Conservation (phyloP, 2,329 filamentous ascomycete genomes). For the Lasiodiplodia hormozganensis region DNA sequence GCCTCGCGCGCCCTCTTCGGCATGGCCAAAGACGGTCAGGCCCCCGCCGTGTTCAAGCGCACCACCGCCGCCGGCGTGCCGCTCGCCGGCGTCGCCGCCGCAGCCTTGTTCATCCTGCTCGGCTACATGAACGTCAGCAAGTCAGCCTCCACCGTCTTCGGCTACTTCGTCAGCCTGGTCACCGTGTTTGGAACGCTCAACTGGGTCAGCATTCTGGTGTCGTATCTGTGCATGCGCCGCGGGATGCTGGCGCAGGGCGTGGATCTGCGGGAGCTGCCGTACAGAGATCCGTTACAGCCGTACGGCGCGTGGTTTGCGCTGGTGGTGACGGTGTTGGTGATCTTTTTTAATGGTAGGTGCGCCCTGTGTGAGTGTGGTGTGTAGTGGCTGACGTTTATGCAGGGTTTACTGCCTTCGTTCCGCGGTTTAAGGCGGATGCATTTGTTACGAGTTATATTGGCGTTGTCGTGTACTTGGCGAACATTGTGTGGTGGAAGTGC, state of each 20-base stretch:
- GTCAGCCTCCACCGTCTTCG: constrained; percentile 66
- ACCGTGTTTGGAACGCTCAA: constrained; percentile 49
- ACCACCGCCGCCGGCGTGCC: constrained; percentile 68
- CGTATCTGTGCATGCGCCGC: constrained; percentile 45
- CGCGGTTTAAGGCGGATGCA: constrained; percentile 39
- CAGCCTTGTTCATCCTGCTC: constrained; percentile 64
- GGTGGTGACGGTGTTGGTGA: constrained; percentile 46
- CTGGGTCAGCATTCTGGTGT: constrained; percentile 47
- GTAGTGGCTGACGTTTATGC: constrained; percentile 38
- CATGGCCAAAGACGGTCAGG: constrained; percentile 76
- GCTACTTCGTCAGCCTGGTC: constrained; percentile 49
- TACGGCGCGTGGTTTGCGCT: constrained; percentile 46
- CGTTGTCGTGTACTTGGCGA: constrained; percentile 44
- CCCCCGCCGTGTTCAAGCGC: constrained; percentile 63
- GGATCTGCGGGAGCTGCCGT: constrained; percentile 45
- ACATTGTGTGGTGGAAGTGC: background rate
- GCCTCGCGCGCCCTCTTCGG: constrained; percentile 89
- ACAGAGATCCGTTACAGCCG: constrained; percentile 44
- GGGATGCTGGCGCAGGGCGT: constrained; percentile 47
- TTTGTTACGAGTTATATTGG: constrained; percentile 50
- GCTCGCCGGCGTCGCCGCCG: constrained; percentile 60
- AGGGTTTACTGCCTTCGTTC: constrained; percentile 50
- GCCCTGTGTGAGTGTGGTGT: background rate
- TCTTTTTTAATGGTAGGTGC: constrained; percentile 24
- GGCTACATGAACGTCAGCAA: constrained; percentile 73